Percentiles rank a stretch among this genome's conserved stretches.
Conservation (phyloP, 345 rosid genomes). For the Geranium rotundifolium region DNA sequence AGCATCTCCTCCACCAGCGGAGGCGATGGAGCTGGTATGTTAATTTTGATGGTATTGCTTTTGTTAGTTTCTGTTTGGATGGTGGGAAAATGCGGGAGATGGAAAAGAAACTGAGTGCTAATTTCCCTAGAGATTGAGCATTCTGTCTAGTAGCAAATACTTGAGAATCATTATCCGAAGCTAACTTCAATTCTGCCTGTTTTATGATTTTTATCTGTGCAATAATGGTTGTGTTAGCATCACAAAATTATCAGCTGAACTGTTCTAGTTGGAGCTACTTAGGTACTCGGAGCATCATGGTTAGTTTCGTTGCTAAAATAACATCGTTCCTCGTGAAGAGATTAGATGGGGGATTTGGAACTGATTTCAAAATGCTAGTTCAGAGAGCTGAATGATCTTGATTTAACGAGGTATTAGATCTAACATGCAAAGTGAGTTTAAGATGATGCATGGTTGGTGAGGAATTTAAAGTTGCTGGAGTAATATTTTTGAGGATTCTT, state of each 20-base stretch:
- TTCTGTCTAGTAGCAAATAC: background rate
- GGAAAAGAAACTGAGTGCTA: background rate
- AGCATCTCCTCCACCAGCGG: constrained; percentile 51
- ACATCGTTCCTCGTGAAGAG: background rate
- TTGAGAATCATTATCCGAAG: too few relatives aligned
- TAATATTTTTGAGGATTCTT: background rate
- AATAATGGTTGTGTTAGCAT: too few relatives aligned
- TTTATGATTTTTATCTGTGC: background rate
- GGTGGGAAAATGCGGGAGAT: background rate
- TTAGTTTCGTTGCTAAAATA: background rate
- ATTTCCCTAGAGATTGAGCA: background rate
- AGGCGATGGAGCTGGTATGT: constrained; percentile 29
- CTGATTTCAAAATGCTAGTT: background rate
- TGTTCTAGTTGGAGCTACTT: too few relatives aligned
- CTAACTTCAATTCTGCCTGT: background rate
- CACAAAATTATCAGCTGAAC: too few relatives aligned
- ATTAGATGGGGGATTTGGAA: background rate
- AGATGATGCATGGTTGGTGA: background rate
- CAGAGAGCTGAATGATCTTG: background rate
- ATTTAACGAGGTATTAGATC: background rate
- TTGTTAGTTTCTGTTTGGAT: background rate
- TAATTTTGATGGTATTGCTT: background rate
- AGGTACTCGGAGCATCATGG: background rate
- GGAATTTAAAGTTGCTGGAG: background rate
- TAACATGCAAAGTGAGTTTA: background rate